Evolutionary conservation across 2,329 filamentous ascomycete genomes (phyloP).

Genomic region (Geosmithia flava): DNA sequence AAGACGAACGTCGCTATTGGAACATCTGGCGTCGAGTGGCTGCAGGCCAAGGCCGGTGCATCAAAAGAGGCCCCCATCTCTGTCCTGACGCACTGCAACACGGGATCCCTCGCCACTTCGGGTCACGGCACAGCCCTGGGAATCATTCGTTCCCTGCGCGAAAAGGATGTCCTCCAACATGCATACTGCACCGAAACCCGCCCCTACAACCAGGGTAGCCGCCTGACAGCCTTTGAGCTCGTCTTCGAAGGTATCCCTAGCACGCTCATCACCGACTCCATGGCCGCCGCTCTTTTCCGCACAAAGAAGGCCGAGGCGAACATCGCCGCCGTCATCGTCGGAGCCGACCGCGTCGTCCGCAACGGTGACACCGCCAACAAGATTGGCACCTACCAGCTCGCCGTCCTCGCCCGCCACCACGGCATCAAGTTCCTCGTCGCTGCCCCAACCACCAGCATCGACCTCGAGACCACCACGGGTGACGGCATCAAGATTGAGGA

Average conservation of each 20-base stretch:
- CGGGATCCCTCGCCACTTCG: conserved; percentile 88
- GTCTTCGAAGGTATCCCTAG: conserved; percentile 85
- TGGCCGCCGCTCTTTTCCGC: conserved; percentile 77
- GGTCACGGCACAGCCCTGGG: conserved; percentile 95
- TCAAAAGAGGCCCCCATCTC: conserved; percentile 43
- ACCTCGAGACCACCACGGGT: conserved; percentile 67
- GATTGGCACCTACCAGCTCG: conserved; percentile 87
- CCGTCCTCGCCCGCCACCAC: conserved; percentile 80
- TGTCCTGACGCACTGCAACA: conserved; percentile 97
- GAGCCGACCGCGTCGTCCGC: conserved; percentile 86
- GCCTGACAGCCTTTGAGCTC: conserved; percentile 92
- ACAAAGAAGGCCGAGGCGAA: conserved; percentile 48
- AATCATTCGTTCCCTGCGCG: conserved; percentile 75
- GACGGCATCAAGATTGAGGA: conserved; percentile 83
- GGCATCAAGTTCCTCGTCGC: conserved; percentile 91
- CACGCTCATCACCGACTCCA: conserved; percentile 89
- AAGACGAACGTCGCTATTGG: conserved; percentile 82
- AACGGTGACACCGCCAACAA: conserved; percentile 99
- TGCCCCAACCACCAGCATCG: conserved; percentile 88
- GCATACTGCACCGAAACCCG: conserved; percentile 96
- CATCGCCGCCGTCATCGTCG: conserved; percentile 82
- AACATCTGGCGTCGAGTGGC: conserved; percentile 71
- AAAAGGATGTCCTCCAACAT: conserved; percentile 54
- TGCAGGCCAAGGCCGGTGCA: conserved; percentile 46
- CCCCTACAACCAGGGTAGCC: conserved; percentile 94